phyloP scores from a whole-genome alignment of 176 grass and related monocot genomes.

The Guadua angustifolia region DNA sequence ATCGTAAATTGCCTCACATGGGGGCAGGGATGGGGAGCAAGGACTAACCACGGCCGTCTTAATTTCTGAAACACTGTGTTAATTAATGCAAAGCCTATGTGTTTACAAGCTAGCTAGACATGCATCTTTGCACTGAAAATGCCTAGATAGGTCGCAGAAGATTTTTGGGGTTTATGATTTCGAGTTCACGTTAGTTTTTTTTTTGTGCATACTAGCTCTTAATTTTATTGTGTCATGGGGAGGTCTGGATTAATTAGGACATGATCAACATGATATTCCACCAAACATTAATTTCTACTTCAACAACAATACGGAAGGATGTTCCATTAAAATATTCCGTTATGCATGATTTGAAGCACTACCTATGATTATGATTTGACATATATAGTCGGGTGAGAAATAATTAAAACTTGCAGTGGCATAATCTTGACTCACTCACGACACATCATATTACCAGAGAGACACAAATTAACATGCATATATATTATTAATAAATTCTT shows the following conservation, averaged over 20 bases:
- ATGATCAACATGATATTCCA: not conserved
- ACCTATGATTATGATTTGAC: not conserved
- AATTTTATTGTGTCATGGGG: not conserved
- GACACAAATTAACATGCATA: too few species aligned
- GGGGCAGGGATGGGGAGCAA: not conserved
- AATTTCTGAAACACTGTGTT: not conserved
- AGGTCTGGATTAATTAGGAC: not conserved
- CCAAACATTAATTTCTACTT: not conserved
- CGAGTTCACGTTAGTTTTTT: not conserved
- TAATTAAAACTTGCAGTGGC: not conserved
- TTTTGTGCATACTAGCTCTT: not conserved
- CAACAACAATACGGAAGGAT: not conserved
- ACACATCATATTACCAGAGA: too few species aligned
- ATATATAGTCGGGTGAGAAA: not conserved
- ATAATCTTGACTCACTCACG: not conserved
- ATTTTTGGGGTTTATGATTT: not conserved
- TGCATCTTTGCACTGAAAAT: not conserved
- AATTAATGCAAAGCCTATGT: not conserved
- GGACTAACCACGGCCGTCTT: not conserved
- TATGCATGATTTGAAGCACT: not conserved
- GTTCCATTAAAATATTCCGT: not conserved
- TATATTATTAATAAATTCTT: too few species aligned
- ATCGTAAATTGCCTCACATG: not conserved
- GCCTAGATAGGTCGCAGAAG: not conserved
- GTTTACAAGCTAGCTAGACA: not conserved